phyloP scores from a whole-genome alignment of 345 rosid species.

The Aurinia saxatilis region DNA sequence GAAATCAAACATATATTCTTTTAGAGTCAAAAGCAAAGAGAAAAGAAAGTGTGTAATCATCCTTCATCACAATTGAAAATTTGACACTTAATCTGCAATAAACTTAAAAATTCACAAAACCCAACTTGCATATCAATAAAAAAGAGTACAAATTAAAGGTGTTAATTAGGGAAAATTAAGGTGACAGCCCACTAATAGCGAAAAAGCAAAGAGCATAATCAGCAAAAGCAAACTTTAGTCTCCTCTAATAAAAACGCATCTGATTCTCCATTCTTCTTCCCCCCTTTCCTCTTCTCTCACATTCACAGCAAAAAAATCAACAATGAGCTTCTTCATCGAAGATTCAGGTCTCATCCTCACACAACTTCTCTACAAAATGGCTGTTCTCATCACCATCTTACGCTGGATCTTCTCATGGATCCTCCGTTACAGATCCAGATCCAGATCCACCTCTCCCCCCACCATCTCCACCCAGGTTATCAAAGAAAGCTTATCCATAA shows the following conservation, averaged over 20 bases:
- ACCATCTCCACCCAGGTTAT: slow-evolving; percentile 41
- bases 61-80: neutral
- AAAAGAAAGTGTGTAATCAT: neutral
- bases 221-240: slow-evolving; percentile 16
- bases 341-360: slow-evolving; percentile 49
- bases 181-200: neutral
- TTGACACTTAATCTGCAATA: slow-evolving; percentile 2
- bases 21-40: neutral
- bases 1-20: neutral
- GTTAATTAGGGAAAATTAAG: neutral
- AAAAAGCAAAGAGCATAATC: neutral
- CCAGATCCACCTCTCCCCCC: slow-evolving; percentile 14
- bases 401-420: slow-evolving; percentile 71
- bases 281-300: neutral
- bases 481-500: slow-evolving; percentile 44
- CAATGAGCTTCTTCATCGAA: slow-evolving; percentile 61
- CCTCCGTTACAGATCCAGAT: slow-evolving; percentile 40
- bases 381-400: slow-evolving; percentile 51
- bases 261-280: slow-evolving; percentile 18
- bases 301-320: neutral
- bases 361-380: slow-evolving; percentile 69
- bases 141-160: neutral
- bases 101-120: neutral
- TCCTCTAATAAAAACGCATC: slow-evolving; percentile 18
- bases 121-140: neutral